Evolutionary conservation across 306 rosid species (phyloP).

Genomic region (Biancaea sappan): DNA sequence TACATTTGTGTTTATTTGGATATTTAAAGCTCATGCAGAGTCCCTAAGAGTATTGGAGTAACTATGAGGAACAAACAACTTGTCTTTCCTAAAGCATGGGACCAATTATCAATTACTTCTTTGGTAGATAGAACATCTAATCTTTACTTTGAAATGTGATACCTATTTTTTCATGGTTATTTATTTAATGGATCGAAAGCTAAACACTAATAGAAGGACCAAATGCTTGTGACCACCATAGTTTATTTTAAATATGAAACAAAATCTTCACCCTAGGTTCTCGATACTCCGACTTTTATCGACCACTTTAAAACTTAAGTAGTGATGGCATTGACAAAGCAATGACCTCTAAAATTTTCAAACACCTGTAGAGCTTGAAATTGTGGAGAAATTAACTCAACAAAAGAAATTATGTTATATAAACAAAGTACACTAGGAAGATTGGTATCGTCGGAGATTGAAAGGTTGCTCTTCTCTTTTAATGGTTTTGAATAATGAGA

Average conservation of each 20-base stretch:
- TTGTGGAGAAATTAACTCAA: not conserved
- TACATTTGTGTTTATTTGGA: not conserved
- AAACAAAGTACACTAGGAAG: not conserved
- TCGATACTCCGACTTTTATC: not conserved
- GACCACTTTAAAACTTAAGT: not conserved
- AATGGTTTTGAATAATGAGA: too few species aligned
- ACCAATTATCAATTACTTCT: not conserved
- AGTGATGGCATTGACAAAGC: not conserved
- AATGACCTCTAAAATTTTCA: not conserved
- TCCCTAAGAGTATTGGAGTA: not conserved
- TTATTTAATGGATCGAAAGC: too few species aligned
- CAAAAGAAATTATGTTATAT: not conserved
- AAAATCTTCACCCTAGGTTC: slow-evolving; percentile 10
- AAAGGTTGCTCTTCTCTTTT: not conserved
- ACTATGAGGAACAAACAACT: not conserved
- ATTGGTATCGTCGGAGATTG: not conserved
- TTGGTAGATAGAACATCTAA: not conserved
- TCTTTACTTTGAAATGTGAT: not conserved
- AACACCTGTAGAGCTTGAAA: not conserved
- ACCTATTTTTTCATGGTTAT: too few species aligned
- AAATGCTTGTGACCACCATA: not conserved
- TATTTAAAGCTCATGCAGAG: not conserved
- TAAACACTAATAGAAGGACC: not conserved
- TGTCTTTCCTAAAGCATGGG: not conserved
- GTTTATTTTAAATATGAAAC: not conserved